Evolutionary conservation across 2,329 filamentous ascomycete species (phyloP).

Genomic region (Drechslerella dactyloides): DNA sequence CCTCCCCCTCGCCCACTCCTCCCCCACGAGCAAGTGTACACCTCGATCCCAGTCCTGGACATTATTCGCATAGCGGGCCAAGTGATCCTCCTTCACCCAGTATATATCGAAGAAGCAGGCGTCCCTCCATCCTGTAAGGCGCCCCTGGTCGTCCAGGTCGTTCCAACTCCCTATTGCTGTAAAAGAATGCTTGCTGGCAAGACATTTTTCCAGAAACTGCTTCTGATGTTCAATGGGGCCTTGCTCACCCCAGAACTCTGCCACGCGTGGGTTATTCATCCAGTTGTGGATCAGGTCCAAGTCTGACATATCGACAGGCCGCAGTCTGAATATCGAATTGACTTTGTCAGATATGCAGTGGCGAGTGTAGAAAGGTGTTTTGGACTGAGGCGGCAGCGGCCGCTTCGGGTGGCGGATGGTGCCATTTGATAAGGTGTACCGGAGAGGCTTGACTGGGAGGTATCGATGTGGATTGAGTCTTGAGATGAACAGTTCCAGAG

Average conservation of each 20-base stretch:
- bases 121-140: constrained; percentile 43
- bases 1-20: constrained; percentile 84
- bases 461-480: constrained; percentile 27
- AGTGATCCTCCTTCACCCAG: constrained; percentile 90
- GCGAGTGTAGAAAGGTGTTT: constrained; percentile 87
- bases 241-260: constrained; percentile 80
- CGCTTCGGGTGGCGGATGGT: constrained; percentile 81
- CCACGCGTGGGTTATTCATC: constrained; percentile 85
- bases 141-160: constrained; percentile 40
- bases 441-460: constrained; percentile 70
- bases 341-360: constrained; percentile 74
- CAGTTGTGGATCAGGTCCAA: constrained; percentile 77
- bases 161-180: constrained; percentile 94
- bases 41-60: constrained; percentile 84
- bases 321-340: constrained; percentile 84
- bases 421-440: constrained; percentile 77
- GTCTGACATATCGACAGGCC: constrained; percentile 62
- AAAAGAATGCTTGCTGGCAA: constrained; percentile 77
- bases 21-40: constrained; percentile 85
- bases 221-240: constrained; percentile 66
- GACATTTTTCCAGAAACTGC: constrained; percentile 70
- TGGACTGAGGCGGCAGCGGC: constrained; percentile 86
- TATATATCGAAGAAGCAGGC: constrained; percentile 93
- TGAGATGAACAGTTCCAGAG: constrained; percentile 81
- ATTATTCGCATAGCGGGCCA: constrained; percentile 71